phyloP scores from a whole-genome alignment of 345 rosid species.

The Diplotaxis tenuifolia region DNA sequence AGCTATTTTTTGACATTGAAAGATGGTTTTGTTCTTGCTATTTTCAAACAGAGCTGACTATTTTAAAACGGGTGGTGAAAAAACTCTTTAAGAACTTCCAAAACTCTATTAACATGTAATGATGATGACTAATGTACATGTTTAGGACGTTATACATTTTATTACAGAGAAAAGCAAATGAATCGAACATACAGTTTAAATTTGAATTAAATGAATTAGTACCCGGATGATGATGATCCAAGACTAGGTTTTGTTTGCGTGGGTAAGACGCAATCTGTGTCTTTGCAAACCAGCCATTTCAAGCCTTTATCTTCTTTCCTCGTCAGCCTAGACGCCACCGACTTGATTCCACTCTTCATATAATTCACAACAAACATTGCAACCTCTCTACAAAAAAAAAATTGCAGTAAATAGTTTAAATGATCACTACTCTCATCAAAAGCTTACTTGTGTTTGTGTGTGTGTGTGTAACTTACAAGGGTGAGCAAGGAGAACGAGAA shows the following conservation, averaged over 20 bases:
- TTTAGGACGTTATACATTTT: neutral
- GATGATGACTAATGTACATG: neutral
- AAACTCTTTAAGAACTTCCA: neutral
- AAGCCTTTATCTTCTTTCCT: slow-evolving; percentile 45
- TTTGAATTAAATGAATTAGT: slow-evolving; percentile 39
- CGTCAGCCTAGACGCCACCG: slow-evolving; percentile 48
- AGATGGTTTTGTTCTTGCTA: slow-evolving; percentile 19
- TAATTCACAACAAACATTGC: slow-evolving; percentile 44
- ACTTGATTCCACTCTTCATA: slow-evolving; percentile 54
- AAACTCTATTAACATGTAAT: neutral
- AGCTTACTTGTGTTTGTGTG: neutral
- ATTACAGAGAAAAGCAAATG: slow-evolving; percentile 9
- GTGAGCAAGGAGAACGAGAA: slow-evolving; percentile 75
- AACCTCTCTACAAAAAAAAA: slow-evolving; percentile 54
- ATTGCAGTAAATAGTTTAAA: neutral
- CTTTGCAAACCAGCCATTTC: slow-evolving; percentile 56
- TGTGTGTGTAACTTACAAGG: slow-evolving; percentile 55
- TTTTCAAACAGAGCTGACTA: slow-evolving; percentile 27
- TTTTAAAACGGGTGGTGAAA: slow-evolving; percentile 28
- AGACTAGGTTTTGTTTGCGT: slow-evolving; percentile 52
- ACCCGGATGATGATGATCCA: slow-evolving; percentile 44
- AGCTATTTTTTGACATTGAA: slow-evolving; percentile 25
- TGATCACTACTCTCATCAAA: neutral
- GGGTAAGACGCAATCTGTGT: slow-evolving; percentile 50
- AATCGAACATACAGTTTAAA: slow-evolving; percentile 19